Percentiles rank a stretch among this genome's conserved stretches.
Conservation (phyloP, 2,329 filamentous ascomycete genomes). For the Ophiostoma sp. region DNA sequence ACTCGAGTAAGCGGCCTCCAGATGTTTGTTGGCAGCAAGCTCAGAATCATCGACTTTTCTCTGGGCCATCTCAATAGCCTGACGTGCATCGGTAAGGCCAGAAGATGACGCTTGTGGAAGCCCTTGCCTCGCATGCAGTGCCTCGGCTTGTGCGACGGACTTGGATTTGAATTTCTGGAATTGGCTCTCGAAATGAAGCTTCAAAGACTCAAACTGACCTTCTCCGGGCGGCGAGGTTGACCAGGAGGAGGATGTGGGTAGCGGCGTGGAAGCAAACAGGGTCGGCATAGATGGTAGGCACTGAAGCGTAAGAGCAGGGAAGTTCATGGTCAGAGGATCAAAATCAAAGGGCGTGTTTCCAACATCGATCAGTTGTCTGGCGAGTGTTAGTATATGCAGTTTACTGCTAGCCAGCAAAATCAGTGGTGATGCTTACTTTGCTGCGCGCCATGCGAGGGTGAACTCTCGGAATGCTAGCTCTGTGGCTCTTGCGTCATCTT, state of each 20-base stretch:
- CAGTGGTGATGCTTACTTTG: conserved; percentile 54
- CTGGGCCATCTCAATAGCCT: conserved; percentile 45
- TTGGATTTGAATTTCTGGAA: conserved; percentile 59
- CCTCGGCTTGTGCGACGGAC: conserved; percentile 36
- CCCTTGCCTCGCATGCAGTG: not conserved
- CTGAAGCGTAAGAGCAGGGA: conserved; percentile 76
- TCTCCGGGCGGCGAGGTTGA: conserved; percentile 69
- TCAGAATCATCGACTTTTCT: conserved; percentile 56
- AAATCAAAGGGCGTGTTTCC: conserved; percentile 64
- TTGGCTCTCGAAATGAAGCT: conserved; percentile 59
- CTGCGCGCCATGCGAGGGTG: conserved; percentile 72
- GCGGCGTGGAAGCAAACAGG: conserved; percentile 73
- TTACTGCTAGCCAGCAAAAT: not conserved
- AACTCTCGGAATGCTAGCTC: conserved; percentile 82
- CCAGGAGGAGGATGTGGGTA: conserved; percentile 73
- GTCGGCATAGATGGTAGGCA: conserved; percentile 76
- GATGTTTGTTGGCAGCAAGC: conserved; percentile 64
- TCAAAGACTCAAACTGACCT: conserved; percentile 67
- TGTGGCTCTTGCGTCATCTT: conserved; percentile 74
- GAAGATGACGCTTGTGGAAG: not conserved
- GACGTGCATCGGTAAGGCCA: conserved; percentile 37
- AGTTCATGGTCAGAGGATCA: conserved; percentile 78
- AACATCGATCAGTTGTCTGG: conserved; percentile 44
- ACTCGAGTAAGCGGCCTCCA: conserved; percentile 69
- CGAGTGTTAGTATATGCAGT: not conserved